A percentile compares a stretch with the other conserved stretches of the same genome.
phyloP scores from a whole-genome alignment of 257 asterid genomes.

The Nicotiana knightiana region DNA sequence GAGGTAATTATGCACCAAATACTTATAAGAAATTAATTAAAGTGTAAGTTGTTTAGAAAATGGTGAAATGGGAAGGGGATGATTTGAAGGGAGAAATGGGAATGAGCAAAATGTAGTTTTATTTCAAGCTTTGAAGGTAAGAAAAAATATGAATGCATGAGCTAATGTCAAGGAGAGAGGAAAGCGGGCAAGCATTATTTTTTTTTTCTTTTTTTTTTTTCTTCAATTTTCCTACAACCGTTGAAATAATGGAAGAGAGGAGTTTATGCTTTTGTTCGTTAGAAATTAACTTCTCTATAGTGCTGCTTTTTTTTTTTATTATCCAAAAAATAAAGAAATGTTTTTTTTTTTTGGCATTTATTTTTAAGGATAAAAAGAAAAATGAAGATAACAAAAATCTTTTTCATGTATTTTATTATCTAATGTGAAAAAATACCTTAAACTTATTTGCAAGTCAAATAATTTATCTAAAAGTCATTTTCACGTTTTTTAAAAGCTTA shows the following conservation, averaged over 20 bases:
- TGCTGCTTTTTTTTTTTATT: too few relatives aligned
- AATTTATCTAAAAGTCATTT: too few relatives aligned
- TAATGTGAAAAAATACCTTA: too few relatives aligned
- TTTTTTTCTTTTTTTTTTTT: neutral
- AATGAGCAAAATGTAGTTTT: neutral
- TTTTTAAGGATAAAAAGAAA: too few relatives aligned
- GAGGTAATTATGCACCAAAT: neutral
- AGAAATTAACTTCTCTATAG: neutral
- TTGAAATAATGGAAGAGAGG: neutral
- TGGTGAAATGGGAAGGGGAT: neutral
- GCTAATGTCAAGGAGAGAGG: slow-evolving; percentile 6
- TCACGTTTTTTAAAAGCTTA: too few relatives aligned
- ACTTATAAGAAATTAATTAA: neutral
- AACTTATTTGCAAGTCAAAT: too few relatives aligned
- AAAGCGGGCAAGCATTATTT: neutral
- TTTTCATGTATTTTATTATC: too few relatives aligned
- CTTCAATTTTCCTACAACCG: neutral
- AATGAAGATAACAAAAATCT: too few relatives aligned
- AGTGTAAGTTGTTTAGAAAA: neutral
- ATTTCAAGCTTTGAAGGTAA: neutral
- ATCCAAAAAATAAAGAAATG: too few relatives aligned
- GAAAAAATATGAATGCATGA: neutral
- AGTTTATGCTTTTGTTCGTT: slow-evolving; percentile 2
- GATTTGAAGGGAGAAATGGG: neutral
- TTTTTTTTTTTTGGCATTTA: too few relatives aligned